A percentile compares a stretch with the other conserved stretches of the same genome.
Evolutionary conservation across 192 early-diverging fungal genomes (phyloP).

Genomic region (Gamsiella multidivaricata): DNA sequence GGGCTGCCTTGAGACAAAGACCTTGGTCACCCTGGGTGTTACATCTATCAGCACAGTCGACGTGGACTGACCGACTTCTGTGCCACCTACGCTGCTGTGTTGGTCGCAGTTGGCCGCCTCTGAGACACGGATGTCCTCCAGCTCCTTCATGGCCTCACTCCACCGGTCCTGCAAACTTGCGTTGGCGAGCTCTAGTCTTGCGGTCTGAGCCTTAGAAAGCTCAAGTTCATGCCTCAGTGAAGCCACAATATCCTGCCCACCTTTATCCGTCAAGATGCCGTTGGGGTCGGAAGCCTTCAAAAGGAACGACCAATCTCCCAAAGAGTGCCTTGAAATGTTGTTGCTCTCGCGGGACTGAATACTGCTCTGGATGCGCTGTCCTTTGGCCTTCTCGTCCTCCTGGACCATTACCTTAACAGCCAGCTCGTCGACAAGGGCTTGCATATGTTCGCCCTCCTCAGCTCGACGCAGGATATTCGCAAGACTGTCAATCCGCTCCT

Average conservation of each 20-base stretch:
- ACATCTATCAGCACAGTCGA: neutral
- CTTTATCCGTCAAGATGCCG: neutral
- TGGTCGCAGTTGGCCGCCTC: conserved; percentile 25
- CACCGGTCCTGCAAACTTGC: conserved; percentile 44
- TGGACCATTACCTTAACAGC: conserved; percentile 38
- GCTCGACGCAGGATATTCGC: conserved; percentile 17
- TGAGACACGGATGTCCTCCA: conserved; percentile 28
- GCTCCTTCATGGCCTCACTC: conserved; percentile 42
- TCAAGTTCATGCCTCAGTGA: conserved; percentile 35
- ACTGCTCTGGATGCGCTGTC: conserved; percentile 18
- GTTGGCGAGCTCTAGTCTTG: conserved; percentile 36
- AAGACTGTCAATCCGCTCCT: conserved; percentile 38
- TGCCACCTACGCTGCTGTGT: neutral
- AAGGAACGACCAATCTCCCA: conserved; percentile 36
- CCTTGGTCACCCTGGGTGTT: conserved; percentile 4
- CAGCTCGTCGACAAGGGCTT: conserved; percentile 34
- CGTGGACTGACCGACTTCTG: conserved; percentile 2
- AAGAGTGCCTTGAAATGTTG: neutral
- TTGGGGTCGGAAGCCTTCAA: conserved; percentile 11
- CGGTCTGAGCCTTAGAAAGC: conserved; percentile 12
- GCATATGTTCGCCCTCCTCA: conserved; percentile 34
- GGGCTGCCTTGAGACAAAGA: conserved; percentile 25
- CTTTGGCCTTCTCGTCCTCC: conserved; percentile 30
- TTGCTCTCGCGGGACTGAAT: neutral
- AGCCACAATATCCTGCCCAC: conserved; percentile 27